phyloP scores from a whole-genome alignment of 2,329 filamentous ascomycete species.

The Stemphylium beticola region DNA sequence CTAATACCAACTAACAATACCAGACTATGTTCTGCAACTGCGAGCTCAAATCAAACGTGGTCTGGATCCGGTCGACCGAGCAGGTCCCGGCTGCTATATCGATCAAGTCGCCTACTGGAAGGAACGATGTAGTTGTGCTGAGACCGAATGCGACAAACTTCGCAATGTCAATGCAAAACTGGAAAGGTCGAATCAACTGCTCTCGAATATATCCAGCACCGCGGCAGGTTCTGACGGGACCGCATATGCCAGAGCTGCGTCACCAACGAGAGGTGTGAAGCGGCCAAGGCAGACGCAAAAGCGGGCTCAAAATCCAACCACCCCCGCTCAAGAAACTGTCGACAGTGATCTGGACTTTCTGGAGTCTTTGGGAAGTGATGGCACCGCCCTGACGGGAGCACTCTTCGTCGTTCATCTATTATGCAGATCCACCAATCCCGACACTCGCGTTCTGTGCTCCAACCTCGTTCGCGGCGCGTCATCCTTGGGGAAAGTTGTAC shows the following conservation, averaged over 20 bases:
- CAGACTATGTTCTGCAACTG: slow-evolving; percentile 45
- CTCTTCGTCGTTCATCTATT: slow-evolving; percentile 40
- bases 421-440: slow-evolving; percentile 22
- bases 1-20: slow-evolving; percentile 4
- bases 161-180: slow-evolving; percentile 32
- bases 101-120: slow-evolving; percentile 51
- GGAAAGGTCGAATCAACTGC: slow-evolving; percentile 34
- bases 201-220: slow-evolving; percentile 13
- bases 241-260: slow-evolving; percentile 1
- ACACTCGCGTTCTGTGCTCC: slow-evolving; percentile 31
- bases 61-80: slow-evolving; percentile 24
- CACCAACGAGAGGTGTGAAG: slow-evolving; percentile 19
- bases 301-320: slow-evolving; percentile 10
- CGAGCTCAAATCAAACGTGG: slow-evolving; percentile 42
- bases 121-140: slow-evolving; percentile 28
- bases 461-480: slow-evolving; percentile 32
- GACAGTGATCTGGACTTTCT: slow-evolving; percentile 37
- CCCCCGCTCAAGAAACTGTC: slow-evolving; percentile 28
- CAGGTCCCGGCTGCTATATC: slow-evolving; percentile 41
- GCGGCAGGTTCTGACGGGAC: background rate
- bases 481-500: slow-evolving; percentile 34
- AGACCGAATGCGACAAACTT: slow-evolving; percentile 33
- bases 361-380: slow-evolving; percentile 26
- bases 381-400: slow-evolving; percentile 28
- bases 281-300: slow-evolving; percentile 19